phyloP scores from a whole-genome alignment of 441 rosid species.

The Populus tomentosa region DNA sequence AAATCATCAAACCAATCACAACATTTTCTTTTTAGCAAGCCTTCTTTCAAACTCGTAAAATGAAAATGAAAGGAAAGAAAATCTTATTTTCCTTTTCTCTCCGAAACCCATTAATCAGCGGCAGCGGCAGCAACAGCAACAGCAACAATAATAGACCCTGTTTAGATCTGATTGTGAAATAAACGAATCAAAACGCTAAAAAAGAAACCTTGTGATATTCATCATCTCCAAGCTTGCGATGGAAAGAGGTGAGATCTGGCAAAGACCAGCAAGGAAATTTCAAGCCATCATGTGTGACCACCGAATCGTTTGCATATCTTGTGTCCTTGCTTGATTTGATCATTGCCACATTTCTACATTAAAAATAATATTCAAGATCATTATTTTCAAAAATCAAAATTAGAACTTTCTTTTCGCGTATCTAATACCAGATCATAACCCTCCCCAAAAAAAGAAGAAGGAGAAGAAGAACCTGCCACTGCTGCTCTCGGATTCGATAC shows the following conservation, averaged over 20 bases:
- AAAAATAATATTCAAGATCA: not conserved
- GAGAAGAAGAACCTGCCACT: conserved; percentile 45
- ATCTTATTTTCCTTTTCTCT: not conserved
- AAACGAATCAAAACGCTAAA: not conserved
- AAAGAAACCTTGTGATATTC: conserved; percentile 56
- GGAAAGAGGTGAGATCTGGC: conserved; percentile 65
- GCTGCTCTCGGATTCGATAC: conserved; percentile 52
- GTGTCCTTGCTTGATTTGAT: conserved; percentile 76
- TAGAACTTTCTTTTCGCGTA: not conserved
- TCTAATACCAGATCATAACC: not conserved
- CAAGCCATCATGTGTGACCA: conserved; percentile 77
- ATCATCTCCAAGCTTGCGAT: conserved; percentile 42
- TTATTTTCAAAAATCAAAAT: not conserved
- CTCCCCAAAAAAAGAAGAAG: not conserved
- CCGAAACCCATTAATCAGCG: not conserved
- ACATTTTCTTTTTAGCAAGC: not conserved
- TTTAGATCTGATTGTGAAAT: not conserved
- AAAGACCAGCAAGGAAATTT: conserved; percentile 81
- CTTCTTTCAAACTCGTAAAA: not conserved
- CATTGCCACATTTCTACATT: conserved; percentile 60
- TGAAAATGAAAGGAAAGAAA: not conserved
- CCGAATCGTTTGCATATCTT: conserved; percentile 71
- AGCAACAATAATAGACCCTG: not conserved
- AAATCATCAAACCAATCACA: not conserved
- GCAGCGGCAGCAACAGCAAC: no score